phyloP scores from a whole-genome alignment of 805 yeast species.

The Myxozyma monticola region DNA sequence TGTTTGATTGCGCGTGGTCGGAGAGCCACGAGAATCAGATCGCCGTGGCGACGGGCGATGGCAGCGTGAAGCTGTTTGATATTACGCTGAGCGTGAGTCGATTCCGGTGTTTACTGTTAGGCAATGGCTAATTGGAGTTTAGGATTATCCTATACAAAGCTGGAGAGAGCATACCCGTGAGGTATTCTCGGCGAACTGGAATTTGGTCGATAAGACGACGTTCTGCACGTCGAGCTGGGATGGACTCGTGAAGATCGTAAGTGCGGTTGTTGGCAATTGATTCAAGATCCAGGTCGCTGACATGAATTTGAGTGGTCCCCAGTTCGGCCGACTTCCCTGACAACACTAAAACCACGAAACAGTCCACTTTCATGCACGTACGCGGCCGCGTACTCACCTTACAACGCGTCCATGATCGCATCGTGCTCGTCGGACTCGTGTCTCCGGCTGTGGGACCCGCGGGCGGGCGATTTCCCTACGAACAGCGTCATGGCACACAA shows the following conservation, averaged over 20 bases:
- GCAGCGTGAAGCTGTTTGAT: constrained; percentile 80
- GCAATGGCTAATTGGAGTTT: neutral
- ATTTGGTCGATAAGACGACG: constrained; percentile 60
- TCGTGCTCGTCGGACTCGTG: constrained; percentile 75
- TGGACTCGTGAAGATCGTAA: constrained; percentile 66
- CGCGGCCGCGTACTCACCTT: constrained; percentile 51
- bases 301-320: constrained; percentile 60
- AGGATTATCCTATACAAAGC: constrained; percentile 68
- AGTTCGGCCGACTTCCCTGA: constrained; percentile 55
- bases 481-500: constrained; percentile 69
- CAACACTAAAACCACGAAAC: constrained; percentile 46
- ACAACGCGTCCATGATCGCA: constrained; percentile 66
- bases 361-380: constrained; percentile 32
- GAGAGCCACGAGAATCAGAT: constrained; percentile 87
- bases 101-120: neutral
- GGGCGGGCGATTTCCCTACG: constrained; percentile 61
- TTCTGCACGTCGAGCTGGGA: constrained; percentile 91
- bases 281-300: neutral
- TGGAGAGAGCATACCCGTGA: constrained; percentile 77
- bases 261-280: constrained; percentile 3
- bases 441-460: constrained; percentile 77
- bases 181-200: constrained; percentile 75
- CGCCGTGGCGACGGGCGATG: constrained; percentile 85
- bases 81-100: constrained; percentile 42
- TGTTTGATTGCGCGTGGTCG: constrained; percentile 86